A percentile compares a stretch with the other conserved stretches of the same genome.
These are phyloP conservation scores for Inga laurina DNA, from an alignment of 306 rosid genomes.

Conservation along the genomic window DNA sequence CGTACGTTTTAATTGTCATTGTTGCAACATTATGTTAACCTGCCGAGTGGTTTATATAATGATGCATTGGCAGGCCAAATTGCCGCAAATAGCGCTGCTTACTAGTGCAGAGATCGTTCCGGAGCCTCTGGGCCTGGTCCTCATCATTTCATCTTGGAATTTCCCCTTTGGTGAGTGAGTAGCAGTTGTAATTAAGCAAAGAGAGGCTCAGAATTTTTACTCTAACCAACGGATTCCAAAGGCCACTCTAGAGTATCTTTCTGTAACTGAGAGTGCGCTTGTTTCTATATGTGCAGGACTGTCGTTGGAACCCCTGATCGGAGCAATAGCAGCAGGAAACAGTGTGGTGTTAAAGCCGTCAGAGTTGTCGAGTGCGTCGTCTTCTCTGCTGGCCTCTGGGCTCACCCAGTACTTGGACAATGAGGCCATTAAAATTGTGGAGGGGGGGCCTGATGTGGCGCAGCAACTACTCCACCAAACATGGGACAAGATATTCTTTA, in stretches of 20 bases:
- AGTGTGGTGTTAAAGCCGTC: conserved; percentile 66
- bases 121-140: conserved; percentile 74
- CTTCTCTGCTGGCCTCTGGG: conserved; percentile 49
- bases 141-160: conserved; percentile 83
- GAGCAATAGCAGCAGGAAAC: conserved; percentile 86
- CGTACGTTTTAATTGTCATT: too few relatives aligned
- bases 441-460: conserved; percentile 58
- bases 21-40: too few relatives aligned
- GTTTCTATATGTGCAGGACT: conserved; percentile 39
- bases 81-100: conserved; percentile 68
- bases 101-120: conserved; percentile 65
- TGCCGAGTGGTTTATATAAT: neutral
- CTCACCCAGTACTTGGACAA: conserved; percentile 50
- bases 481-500: conserved; percentile 86
- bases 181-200: neutral
- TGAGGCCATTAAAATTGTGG: conserved; percentile 54
- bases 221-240: neutral
- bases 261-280: neutral
- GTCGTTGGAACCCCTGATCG: conserved; percentile 80
- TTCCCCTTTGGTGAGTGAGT: conserved; percentile 69
- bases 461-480: conserved; percentile 46
- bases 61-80: conserved; percentile 46
- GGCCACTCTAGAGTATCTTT: too few relatives aligned
- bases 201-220: neutral
- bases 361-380: conserved; percentile 59